Conservation (phyloP, 1,284 basidiomycete species). For the Ceratobasidium sp. region DNA sequence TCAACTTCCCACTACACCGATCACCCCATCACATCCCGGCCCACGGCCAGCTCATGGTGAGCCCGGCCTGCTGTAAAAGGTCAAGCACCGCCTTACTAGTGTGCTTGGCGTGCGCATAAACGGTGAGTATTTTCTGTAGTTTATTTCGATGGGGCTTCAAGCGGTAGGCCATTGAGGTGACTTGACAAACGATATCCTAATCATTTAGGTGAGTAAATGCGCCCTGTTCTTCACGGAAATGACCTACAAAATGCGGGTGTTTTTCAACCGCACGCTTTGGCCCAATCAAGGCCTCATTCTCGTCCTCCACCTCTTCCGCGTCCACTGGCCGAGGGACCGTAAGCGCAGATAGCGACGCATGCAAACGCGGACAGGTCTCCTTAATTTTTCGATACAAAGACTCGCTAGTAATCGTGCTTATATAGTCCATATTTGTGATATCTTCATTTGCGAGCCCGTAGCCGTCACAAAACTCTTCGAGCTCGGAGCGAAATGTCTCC, state of each 20-base stretch:
- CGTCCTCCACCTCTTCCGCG: neutral
- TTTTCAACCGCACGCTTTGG: neutral
- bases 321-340: neutral
- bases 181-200: neutral
- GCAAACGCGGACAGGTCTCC: neutral
- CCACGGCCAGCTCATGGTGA: too few species aligned
- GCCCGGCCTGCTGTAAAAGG: too few species aligned
- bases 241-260: neutral
- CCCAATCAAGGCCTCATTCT: neutral
- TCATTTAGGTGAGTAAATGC: neutral
- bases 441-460: neutral
- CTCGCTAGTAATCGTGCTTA: neutral
- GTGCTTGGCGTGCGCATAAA: too few species aligned
- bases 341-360: neutral
- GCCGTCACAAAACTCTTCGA: neutral
- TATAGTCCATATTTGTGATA: neutral
- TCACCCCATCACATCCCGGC: too few species aligned
- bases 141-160: too few species aligned
- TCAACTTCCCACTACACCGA: too few species aligned
- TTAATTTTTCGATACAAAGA: neutral
- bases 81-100: too few species aligned
- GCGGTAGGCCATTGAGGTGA: too few species aligned
- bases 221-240: neutral
- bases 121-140: too few species aligned
- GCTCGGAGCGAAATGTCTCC: too few species aligned